Base-by-base conservation (phyloP, 441 rosid genomes). In the Croton setiger region DNA sequence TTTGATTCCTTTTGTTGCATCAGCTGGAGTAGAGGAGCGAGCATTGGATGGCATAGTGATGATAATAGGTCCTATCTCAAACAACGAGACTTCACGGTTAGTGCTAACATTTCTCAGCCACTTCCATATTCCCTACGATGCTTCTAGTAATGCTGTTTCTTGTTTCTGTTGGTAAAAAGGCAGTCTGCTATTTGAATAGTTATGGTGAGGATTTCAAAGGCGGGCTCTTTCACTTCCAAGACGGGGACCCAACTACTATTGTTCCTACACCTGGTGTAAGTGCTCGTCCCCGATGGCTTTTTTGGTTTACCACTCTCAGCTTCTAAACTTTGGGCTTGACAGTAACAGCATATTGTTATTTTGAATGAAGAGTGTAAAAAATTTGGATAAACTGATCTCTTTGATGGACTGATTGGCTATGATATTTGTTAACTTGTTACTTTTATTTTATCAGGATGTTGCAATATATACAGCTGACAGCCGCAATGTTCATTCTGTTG, bases 21-120 rank as follows among this genome's bases (percentile, higher is more conserved):
- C 78, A 94, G 97, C 82, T 91, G 96, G 98, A 80, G 82, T 20
- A 80, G 70, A 81, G 97, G 97, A 81, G 91, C 92, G 6, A 86
- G 91, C 83, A 91, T 89, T 65, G 98, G 96, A 12, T 94, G 97
- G 97, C 98, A 94, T 57, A 86, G 90, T 81, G 98, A 94, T 83
- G 97, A 94, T 43, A 91, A 94, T 74, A 81, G 89, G 77, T 75
- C 83, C 17, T 89, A 94, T 80, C 90, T 94, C 21, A 87, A 79
- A 75, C 98, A 94, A 68, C 76, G 96, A 2, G 82, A 90, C 76
- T 94, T 86, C 72, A 71, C 96, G 76, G 96, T 91, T 63, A 2
- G 78, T 82, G 3, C 5, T 39, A 17, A 47, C 17, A 51, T 51
- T n/a, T 18, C 54, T 51, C n/a, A 7, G 17, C n/a, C 7, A 51